A percentile compares a stretch with the other conserved stretches of the same genome.
Conservation (phyloP, 257 asterid genomes). For the Leonotis leonurus region DNA sequence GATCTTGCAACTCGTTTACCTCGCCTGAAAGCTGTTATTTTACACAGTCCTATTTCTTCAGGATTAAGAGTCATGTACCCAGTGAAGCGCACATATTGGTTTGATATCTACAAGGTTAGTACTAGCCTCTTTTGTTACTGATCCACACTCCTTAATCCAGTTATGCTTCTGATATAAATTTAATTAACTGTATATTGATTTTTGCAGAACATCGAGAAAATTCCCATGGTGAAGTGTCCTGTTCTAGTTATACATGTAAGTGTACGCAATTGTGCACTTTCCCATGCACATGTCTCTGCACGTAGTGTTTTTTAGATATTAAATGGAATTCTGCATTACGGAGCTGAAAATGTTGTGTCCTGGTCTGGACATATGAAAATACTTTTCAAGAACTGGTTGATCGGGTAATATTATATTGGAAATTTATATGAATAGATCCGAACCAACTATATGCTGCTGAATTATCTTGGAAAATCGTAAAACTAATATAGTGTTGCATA, state of each 20-base stretch:
- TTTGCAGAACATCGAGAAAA: constrained; percentile 89
- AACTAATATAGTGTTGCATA: neutral
- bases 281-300: neutral
- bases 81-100: constrained; percentile 91
- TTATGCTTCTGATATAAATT: constrained; percentile 7
- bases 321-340: neutral
- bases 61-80: constrained; percentile 95
- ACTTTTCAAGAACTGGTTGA: neutral
- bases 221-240: constrained; percentile 78
- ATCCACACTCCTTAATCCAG: neutral
- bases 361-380: neutral
- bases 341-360: neutral
- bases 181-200: constrained; percentile 7
- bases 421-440: too few relatives aligned
- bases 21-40: constrained; percentile 66
- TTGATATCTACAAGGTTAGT: constrained; percentile 83
- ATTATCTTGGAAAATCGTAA: neutral
- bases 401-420: neutral
- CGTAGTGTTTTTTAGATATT: neutral
- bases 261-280: constrained; percentile 2
- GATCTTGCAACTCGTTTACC: constrained; percentile 89
- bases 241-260: constrained; percentile 89
- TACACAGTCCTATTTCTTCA: constrained; percentile 86
- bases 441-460: neutral
- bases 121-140: neutral